Conservation (phyloP, 306 rosid species). For the Quercus gilva region DNA sequence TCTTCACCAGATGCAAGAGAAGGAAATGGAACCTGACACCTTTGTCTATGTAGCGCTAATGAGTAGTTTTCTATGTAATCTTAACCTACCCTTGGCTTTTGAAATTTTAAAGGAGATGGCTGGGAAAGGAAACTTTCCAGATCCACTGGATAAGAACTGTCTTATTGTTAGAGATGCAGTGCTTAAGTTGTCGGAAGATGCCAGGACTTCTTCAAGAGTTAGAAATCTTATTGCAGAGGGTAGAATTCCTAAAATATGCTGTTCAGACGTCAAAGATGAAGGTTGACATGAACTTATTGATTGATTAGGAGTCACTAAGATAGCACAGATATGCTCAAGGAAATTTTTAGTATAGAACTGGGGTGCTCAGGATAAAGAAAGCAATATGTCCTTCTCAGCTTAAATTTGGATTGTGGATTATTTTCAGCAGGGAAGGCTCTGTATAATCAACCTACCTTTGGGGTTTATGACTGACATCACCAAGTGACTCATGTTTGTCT, state of each 20-base stretch:
- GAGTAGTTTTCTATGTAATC: slow-evolving; percentile 50
- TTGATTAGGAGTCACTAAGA: slow-evolving; percentile 1
- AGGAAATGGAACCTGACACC: slow-evolving; percentile 60
- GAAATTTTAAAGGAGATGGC: slow-evolving; percentile 54
- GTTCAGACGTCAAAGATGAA: slow-evolving; percentile 18
- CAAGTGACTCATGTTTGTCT: background rate
- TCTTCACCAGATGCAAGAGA: slow-evolving; percentile 64
- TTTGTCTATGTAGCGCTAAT: slow-evolving; percentile 58
- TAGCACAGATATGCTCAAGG: slow-evolving; percentile 4
- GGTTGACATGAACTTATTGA: background rate
- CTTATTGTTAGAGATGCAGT: slow-evolving; percentile 47
- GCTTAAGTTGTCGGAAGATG: slow-evolving; percentile 44
- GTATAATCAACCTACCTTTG: background rate
- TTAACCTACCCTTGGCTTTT: slow-evolving; percentile 46
- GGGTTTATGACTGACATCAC: background rate
- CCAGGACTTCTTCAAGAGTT: slow-evolving; percentile 42
- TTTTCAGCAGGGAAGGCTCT: background rate
- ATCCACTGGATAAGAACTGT: slow-evolving; percentile 53
- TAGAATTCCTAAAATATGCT: slow-evolving; percentile 37
- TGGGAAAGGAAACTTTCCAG: slow-evolving; percentile 47
- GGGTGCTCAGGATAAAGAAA: background rate
- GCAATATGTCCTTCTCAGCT: background rate
- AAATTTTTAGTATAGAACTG: background rate
- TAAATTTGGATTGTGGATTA: background rate
- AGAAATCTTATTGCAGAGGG: slow-evolving; percentile 48